Percentiles rank a stretch among this genome's conserved stretches.
These are phyloP conservation scores for Suillus decipiens DNA, from an alignment of 768 basidiomycete genomes.

Conservation along the genomic window DNA sequence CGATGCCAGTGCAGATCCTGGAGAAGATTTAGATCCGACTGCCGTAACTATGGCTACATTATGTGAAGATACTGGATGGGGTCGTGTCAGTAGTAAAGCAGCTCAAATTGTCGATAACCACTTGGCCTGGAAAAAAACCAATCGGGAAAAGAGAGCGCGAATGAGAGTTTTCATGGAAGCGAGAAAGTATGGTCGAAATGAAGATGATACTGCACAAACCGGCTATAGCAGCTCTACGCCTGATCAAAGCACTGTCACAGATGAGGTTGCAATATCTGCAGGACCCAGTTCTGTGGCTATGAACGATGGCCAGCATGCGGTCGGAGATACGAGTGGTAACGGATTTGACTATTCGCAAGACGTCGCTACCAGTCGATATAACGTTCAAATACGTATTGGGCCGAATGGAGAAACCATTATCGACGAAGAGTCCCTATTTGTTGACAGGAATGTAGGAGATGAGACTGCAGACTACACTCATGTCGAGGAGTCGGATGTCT, in stretches of 20 bases:
- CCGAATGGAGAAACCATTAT: constrained; percentile 86
- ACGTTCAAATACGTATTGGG: constrained; percentile 84
- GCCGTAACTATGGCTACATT: constrained; percentile 79
- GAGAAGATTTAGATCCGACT: constrained; percentile 82
- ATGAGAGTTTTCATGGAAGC: constrained; percentile 68
- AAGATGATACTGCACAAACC: constrained; percentile 44
- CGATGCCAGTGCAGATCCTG: constrained; percentile 62
- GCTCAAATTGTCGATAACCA: constrained; percentile 71
- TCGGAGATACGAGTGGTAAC: constrained; percentile 49
- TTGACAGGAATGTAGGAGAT: constrained; percentile 68
- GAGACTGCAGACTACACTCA: constrained; percentile 76
- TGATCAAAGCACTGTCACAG: constrained; percentile 12
- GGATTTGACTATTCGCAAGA: constrained; percentile 73
- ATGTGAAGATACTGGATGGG: constrained; percentile 77
- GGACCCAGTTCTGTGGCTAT: constrained; percentile 13
- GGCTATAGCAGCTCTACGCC: constrained; percentile 12
- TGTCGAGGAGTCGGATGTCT: constrained; percentile 78
- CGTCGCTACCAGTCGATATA: constrained; percentile 69
- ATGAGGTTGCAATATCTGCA: constrained; percentile 17
- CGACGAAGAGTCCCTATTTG: constrained; percentile 81
- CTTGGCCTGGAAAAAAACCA: constrained; percentile 68
- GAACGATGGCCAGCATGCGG: constrained; percentile 13
- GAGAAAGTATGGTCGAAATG: constrained; percentile 70
- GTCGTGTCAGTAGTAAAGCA: constrained; percentile 78
- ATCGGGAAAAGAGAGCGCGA: constrained; percentile 62